Conservation (phyloP, 2,329 filamentous ascomycete species). For the Sclerotinia subarctica region DNA sequence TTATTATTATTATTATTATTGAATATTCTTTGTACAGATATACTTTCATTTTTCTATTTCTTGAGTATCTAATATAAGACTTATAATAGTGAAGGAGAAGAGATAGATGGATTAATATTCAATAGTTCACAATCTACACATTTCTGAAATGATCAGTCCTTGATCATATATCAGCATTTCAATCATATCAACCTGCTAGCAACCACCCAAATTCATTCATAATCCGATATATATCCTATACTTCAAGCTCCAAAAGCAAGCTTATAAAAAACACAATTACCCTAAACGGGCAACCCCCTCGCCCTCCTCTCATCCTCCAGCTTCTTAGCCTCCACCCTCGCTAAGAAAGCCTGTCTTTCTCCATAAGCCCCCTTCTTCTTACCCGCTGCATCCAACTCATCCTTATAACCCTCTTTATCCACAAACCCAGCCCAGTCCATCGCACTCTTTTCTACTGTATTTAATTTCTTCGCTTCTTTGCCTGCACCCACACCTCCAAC, state of each 20-base stretch:
- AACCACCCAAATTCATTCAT: background rate
- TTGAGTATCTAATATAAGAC: too few species aligned
- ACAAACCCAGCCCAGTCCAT: conserved; percentile 73
- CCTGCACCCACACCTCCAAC: conserved; percentile 45
- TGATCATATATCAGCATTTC: background rate
- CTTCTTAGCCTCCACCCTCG: conserved; percentile 59
- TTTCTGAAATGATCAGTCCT: background rate
- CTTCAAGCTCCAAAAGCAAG: background rate
- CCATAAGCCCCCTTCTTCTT: conserved; percentile 63
- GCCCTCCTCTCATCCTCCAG: conserved; percentile 58
- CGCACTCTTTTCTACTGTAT: conserved; percentile 68
- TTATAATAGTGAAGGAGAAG: too few species aligned
- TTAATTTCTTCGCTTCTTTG: conserved; percentile 59
- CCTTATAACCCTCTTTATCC: conserved; percentile 67
- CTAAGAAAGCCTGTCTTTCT: conserved; percentile 62
- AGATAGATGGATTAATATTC: background rate
- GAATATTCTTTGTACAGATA: too few species aligned
- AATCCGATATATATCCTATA: background rate
- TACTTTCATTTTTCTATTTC: too few species aligned
- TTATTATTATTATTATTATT: too few species aligned
- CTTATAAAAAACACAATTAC: background rate
- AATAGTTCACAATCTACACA: background rate
- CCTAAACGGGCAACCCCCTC: conserved; percentile 39
- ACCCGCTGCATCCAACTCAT: conserved; percentile 63
- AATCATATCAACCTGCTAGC: background rate